Conservation (phyloP, 805 yeast genomes). For the Yarrowia keelungensis region DNA sequence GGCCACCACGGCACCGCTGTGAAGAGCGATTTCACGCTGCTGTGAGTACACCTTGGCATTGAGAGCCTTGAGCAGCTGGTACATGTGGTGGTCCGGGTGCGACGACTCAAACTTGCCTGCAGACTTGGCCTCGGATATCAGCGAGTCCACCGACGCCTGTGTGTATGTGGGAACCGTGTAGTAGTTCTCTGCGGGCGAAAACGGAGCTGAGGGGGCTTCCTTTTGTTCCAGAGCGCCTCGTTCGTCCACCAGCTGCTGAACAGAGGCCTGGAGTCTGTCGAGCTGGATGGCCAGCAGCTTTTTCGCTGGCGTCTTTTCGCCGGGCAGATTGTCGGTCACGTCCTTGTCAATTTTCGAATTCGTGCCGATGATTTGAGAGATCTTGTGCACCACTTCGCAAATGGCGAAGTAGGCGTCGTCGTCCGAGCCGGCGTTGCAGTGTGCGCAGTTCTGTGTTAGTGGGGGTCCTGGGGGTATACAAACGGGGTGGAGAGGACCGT, state of each 20-base stretch:
- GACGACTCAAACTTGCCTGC: constrained; percentile 37
- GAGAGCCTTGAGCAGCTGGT: constrained; percentile 41
- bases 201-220: constrained; percentile 40
- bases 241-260: constrained; percentile 43
- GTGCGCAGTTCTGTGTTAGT: constrained; percentile 37
- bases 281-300: constrained; percentile 42
- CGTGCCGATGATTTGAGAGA: constrained; percentile 35
- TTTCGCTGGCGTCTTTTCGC: constrained; percentile 44
- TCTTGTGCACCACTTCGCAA: constrained; percentile 40
- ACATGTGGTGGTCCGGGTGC: constrained; percentile 38
- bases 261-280: constrained; percentile 36
- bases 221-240: constrained; percentile 44
- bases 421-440: constrained; percentile 40
- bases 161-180: constrained; percentile 31
- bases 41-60: constrained; percentile 49
- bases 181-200: constrained; percentile 13
- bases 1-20: constrained; percentile 48
- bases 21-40: constrained; percentile 50
- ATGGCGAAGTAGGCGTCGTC: constrained; percentile 45
- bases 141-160: constrained; percentile 33
- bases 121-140: constrained; percentile 29
- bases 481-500: background rate
- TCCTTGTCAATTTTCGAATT: constrained; percentile 31
- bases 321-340: constrained; percentile 41
- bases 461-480: background rate